Conservation (phyloP, 2,329 filamentous ascomycete genomes). For the Pseudocercospora crystallina region DNA sequence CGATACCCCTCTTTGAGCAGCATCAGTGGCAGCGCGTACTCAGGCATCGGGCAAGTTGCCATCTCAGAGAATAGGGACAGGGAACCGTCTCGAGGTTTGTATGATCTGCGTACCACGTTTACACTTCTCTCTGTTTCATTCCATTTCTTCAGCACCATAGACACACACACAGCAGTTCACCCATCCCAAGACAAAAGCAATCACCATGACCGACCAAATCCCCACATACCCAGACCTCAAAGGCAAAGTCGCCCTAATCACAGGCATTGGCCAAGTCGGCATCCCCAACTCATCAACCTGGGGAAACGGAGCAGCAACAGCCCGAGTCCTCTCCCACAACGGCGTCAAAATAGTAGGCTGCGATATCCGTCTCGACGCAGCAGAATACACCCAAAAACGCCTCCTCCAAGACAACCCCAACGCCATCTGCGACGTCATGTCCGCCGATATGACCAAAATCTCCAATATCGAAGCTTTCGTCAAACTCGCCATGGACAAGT, state of each 20-base stretch:
- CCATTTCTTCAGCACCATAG: no score
- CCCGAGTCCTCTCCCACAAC: conserved; percentile 48
- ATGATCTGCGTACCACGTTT: no score
- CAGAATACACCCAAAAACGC: conserved; percentile 34
- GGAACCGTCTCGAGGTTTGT: conserved; percentile 12
- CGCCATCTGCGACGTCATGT: conserved; percentile 38
- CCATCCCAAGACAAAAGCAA: not conserved
- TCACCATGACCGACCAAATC: conserved; percentile 18
- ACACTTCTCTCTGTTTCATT: no score
- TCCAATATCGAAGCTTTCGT: conserved; percentile 50
- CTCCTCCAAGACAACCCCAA: conserved; percentile 38
- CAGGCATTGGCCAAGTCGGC: conserved; percentile 46
- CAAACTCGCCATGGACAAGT: conserved; percentile 40
- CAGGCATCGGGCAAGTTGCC: conserved; percentile 7
- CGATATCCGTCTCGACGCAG: conserved; percentile 27
- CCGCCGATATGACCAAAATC: conserved; percentile 48
- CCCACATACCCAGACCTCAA: conserved; percentile 35
- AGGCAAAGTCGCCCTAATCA: conserved; percentile 48
- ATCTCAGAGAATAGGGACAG: no score
- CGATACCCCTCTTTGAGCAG: conserved; percentile 15
- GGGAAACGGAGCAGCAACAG: conserved; percentile 55
- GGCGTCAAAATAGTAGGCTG: conserved; percentile 51
- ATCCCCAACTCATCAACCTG: conserved; percentile 40
- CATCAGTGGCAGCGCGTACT: not conserved
- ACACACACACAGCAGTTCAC: not conserved